phyloP scores from a whole-genome alignment of 441 rosid species.

The Populus hybrid region DNA sequence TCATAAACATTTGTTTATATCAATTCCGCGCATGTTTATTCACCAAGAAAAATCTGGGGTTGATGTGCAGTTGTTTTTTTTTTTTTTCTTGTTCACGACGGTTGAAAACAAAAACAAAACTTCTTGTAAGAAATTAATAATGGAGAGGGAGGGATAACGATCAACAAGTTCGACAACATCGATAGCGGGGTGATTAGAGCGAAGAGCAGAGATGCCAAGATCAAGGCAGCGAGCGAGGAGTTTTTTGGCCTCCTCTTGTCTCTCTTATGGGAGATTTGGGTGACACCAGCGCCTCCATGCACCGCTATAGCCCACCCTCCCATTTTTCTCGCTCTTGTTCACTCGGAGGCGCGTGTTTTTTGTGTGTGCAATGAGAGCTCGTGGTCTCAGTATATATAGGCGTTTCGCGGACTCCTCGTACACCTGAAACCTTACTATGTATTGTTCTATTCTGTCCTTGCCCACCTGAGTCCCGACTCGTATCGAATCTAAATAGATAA shows the following conservation, averaged over 20 bases:
- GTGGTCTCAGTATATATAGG: conserved; percentile 18
- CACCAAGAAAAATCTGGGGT: no score
- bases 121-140: background rate
- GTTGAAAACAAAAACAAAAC: background rate
- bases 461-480: no score
- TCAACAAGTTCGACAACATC: conserved; percentile 95
- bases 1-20: no score
- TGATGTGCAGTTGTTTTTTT: no score
- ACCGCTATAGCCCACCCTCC: conserved; percentile 93
- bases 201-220: conserved; percentile 78
- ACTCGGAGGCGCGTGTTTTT: background rate
- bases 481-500: no score
- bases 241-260: conserved; percentile 78
- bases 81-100: no score
- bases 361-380: background rate
- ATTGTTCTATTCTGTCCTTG: no score
- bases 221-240: conserved; percentile 86
- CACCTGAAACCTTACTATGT: no score
- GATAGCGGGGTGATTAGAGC: conserved; percentile 68
- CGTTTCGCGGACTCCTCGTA: conserved; percentile 20
- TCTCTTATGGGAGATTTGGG: conserved; percentile 73
- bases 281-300: conserved; percentile 97
- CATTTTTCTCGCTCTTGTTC: conserved; percentile 30
- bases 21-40: no score
- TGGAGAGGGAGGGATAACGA: conserved; percentile 13